Evolutionary conservation across 2,329 filamentous ascomycete genomes (phyloP), one percentile per base, ranked within the genome.

Genomic region (Bimuria novae-zelandiae): DNA sequence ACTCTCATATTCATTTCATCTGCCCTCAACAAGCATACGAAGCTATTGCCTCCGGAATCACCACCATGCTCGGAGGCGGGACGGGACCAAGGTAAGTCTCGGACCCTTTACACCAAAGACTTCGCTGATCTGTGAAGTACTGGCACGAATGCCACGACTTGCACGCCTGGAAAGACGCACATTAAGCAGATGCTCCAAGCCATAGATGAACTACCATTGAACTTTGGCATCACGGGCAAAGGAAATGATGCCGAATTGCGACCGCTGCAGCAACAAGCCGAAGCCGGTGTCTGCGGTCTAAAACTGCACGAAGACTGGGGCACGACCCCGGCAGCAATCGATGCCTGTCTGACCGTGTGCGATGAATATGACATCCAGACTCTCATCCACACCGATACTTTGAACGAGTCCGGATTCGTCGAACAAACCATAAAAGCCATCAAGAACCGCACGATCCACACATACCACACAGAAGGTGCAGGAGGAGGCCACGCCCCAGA

Each of bases 261-360:
- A 2, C 89, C 88, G 8, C 81, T 97, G 2, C 84, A 86, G 43
- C 90, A 97, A 62, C 91, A 96, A 75, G 82, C 90, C 52, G 77
- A 83, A 50, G 93, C 93, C 0, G 93, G 93, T 8, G 92, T 89
- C 1, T 93, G 90, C 63, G 93, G 93, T 7, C 82, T 97, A 55
- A 97, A 97, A 74, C 80, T 97, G 6, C 93, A 97, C 73, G 93
- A 97, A 76, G 93, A 97, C 74, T 97, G 93, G 93, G 93, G 93
- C 48, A 86, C 84, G 19, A 97, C 93, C 1, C 93, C 93, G 0
- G 89, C 90, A 1, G 92, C 91, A 19, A 97, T 97, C 67, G 92
- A 97, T 72, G 82, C 88, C 1, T 97, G 93, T 67, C 82, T 74
- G 37, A 69, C 77, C 1, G 89, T 97, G 37, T 97, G 92, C 72